Percentiles rank a stretch among this genome's conserved stretches.
These are phyloP conservation scores for Podochytrium sp. DNA, from an alignment of 192 early-diverging fungal species.

Conservation along the genomic window DNA sequence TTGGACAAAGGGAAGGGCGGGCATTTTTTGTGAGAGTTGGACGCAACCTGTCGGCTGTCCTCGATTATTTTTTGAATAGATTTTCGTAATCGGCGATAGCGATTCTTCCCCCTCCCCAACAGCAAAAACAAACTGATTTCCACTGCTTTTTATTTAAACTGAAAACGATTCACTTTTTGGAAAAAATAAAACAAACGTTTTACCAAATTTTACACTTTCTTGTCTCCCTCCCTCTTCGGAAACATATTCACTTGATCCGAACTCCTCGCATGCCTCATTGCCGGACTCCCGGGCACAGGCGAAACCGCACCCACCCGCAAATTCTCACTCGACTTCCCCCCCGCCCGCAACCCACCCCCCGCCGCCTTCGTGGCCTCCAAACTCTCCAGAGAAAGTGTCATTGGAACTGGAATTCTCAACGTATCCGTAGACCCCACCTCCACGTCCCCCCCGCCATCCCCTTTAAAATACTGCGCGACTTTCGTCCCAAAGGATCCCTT, in stretches of 20 bases:
- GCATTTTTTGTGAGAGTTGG: too few species aligned
- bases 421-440: not conserved
- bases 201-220: too few species aligned
- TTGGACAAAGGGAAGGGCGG: not conserved
- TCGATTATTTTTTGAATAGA: too few species aligned
- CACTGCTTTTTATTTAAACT: too few species aligned
- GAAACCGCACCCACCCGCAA: not conserved
- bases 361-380: not conserved
- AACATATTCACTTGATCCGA: conserved; percentile 12
- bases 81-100: too few species aligned
- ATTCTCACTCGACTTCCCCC: not conserved
- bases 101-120: too few species aligned
- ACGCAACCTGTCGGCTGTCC: too few species aligned
- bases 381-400: not conserved
- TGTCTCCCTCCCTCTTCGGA: conserved; percentile 1
- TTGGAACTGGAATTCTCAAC: not conserved
- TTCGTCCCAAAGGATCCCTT: conserved; percentile 7
- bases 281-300: not conserved
- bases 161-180: too few species aligned
- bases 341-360: not conserved
- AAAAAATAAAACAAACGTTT: too few species aligned
- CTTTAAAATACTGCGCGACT: conserved; percentile 3
- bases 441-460: not conserved
- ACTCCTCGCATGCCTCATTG: conserved; percentile 1
- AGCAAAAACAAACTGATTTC: too few species aligned